These are phyloP conservation scores for Arthrocladium fulminans DNA, from an alignment of 2,329 filamentous ascomycete genomes.

Conservation along the genomic window DNA sequence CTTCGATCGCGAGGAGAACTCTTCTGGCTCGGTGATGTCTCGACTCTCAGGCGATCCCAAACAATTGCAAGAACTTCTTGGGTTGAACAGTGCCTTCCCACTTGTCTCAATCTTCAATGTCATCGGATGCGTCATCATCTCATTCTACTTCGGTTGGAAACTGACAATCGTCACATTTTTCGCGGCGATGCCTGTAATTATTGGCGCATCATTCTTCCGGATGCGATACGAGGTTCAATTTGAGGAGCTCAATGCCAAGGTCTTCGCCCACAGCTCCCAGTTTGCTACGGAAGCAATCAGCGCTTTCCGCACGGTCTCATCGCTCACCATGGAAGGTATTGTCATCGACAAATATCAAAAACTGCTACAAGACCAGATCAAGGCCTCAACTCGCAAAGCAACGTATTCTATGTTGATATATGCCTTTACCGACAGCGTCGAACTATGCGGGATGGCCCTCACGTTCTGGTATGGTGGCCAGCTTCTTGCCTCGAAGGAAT, in stretches of 20 bases:
- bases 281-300: conserved; percentile 67
- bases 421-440: conserved; percentile 59
- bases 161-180: conserved; percentile 59
- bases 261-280: conserved; percentile 54
- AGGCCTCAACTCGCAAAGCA: conserved; percentile 51
- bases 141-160: conserved; percentile 70
- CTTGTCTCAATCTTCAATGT: conserved; percentile 61
- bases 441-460: conserved; percentile 54
- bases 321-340: conserved; percentile 59
- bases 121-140: conserved; percentile 55
- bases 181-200: conserved; percentile 46
- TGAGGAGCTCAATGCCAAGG: conserved; percentile 17
- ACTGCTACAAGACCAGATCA: conserved; percentile 52
- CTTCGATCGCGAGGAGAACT: conserved; percentile 39
- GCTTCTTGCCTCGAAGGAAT: conserved; percentile 47
- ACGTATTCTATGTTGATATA: conserved; percentile 57
- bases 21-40: conserved; percentile 40
- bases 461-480: conserved; percentile 57
- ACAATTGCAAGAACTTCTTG: conserved; percentile 43
- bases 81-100: conserved; percentile 60
- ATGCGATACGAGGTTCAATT: conserved; percentile 18
- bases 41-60: conserved; percentile 42
- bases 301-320: conserved; percentile 63
- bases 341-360: conserved; percentile 54
- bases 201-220: conserved; percentile 38